These are phyloP conservation scores for Amoeboaphelidium protococcarum DNA, from an alignment of 371 early-diverging fungal genomes.

Conservation along the genomic window DNA sequence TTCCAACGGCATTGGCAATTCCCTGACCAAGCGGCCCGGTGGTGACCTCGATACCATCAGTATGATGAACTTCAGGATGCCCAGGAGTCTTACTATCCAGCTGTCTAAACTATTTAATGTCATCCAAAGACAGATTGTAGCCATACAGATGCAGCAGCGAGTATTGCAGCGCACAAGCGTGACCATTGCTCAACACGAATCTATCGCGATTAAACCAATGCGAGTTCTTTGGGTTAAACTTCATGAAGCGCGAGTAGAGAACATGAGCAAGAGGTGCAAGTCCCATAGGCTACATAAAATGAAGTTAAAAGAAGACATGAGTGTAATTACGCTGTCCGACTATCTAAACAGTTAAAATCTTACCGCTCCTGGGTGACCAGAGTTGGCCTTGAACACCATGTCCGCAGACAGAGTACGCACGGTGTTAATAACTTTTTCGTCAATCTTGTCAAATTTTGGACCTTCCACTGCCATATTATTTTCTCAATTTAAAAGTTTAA, in stretches of 20 bases:
- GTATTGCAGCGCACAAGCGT: constrained; percentile 90
- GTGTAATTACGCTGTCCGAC: background rate
- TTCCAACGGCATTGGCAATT: constrained; percentile 83
- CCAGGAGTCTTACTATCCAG: constrained; percentile 70
- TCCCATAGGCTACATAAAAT: too few species aligned
- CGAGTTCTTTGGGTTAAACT: constrained; percentile 57
- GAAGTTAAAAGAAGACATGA: too few species aligned
- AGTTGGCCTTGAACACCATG: constrained; percentile 75
- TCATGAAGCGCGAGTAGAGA: constrained; percentile 60
- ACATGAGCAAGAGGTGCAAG: constrained; percentile 83
- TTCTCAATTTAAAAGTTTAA: too few species aligned
- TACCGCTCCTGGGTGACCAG: constrained; percentile 98
- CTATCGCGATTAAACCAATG: constrained; percentile 85
- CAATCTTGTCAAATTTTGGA: constrained; percentile 18
- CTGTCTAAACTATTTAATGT: constrained; percentile 83
- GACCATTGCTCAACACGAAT: constrained; percentile 97
- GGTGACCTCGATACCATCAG: constrained; percentile 84
- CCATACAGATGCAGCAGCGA: constrained; percentile 69
- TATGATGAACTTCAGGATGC: constrained; percentile 63
- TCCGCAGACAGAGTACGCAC: constrained; percentile 82
- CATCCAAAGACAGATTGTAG: constrained; percentile 63
- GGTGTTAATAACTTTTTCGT: constrained; percentile 55
- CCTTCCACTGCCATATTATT: too few species aligned
- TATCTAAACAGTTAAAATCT: constrained; percentile 1
- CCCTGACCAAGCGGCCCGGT: constrained; percentile 99